A percentile compares a stretch with the other conserved stretches of the same genome.
These are phyloP conservation scores for Saposhnikovia divaricata DNA, from an alignment of 129 eudicot species.

Conservation along the genomic window DNA sequence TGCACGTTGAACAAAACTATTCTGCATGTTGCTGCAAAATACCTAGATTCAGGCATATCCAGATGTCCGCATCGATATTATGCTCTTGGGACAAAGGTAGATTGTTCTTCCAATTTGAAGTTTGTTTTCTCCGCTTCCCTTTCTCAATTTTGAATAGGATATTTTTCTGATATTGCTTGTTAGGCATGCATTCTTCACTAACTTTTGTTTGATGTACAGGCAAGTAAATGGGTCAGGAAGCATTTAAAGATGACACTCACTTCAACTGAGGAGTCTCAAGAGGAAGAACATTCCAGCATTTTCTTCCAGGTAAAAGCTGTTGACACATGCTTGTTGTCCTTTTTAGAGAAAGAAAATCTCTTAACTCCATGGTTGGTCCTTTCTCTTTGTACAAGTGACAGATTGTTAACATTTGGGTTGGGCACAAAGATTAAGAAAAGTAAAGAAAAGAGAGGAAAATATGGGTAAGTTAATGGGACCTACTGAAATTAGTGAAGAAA, in stretches of 20 bases:
- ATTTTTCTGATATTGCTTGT: slow-evolving; percentile 9
- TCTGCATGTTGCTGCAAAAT: slow-evolving; percentile 64
- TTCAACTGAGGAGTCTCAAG: slow-evolving; percentile 81
- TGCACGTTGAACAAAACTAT: slow-evolving; percentile 82
- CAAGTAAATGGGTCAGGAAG: slow-evolving; percentile 73
- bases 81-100: slow-evolving; percentile 58
- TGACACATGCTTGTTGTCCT: background rate
- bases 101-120: background rate
- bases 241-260: slow-evolving; percentile 88
- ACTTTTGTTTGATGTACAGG: slow-evolving; percentile 32
- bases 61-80: slow-evolving; percentile 45
- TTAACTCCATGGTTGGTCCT: background rate
- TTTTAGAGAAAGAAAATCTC: background rate
- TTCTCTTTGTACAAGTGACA: background rate
- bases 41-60: slow-evolving; percentile 46
- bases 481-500: too few relatives aligned
- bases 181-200: background rate
- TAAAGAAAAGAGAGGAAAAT: too few relatives aligned
- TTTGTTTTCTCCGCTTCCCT: background rate
- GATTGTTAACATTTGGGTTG: too few relatives aligned
- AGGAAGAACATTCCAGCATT: slow-evolving; percentile 59
- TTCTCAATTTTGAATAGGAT: background rate
- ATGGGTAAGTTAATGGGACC: too few relatives aligned
- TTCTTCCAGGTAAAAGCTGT: slow-evolving; percentile 57
- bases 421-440: too few relatives aligned